These are phyloP conservation scores for Fonsecaea pedrosoi DNA, from an alignment of 2,329 filamentous ascomycete species.

Conservation along the genomic window DNA sequence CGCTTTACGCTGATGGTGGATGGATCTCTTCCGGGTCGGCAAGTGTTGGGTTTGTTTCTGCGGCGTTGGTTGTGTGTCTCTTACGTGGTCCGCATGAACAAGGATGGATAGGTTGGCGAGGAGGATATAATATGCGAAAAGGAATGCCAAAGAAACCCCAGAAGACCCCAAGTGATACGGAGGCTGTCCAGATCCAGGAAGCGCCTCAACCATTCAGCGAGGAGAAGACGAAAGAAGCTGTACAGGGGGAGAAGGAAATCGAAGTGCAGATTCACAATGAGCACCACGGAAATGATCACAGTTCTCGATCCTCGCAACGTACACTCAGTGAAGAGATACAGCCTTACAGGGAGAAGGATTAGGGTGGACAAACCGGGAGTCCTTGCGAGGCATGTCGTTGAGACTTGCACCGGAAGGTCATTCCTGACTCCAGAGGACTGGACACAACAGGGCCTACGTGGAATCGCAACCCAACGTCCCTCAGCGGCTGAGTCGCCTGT, in stretches of 20 bases:
- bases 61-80: constrained; percentile 56
- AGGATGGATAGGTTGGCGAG: constrained; percentile 67
- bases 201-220: constrained; percentile 9
- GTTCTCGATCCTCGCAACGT: constrained; percentile 25
- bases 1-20: constrained; percentile 61
- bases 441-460: neutral
- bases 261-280: constrained; percentile 4
- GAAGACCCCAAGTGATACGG: constrained; percentile 11
- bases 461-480: neutral
- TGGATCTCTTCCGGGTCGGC: constrained; percentile 65
- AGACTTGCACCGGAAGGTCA: neutral
- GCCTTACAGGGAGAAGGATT: constrained; percentile 18
- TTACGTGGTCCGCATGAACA: constrained; percentile 63
- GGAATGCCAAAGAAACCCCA: constrained; percentile 14
- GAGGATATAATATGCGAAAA: constrained; percentile 59
- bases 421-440: neutral
- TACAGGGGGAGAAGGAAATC: constrained; percentile 15
- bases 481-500: neutral
- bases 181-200: constrained; percentile 9
- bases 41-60: constrained; percentile 61
- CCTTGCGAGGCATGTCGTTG: neutral
- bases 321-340: constrained; percentile 25
- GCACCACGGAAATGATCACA: constrained; percentile 3
- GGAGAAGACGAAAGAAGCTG: constrained; percentile 3
- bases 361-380: neutral